Evolutionary conservation across 305 asterid genomes (phyloP), one percentile per base, ranked within the genome.

Genomic region (Solanum hybrid): DNA sequence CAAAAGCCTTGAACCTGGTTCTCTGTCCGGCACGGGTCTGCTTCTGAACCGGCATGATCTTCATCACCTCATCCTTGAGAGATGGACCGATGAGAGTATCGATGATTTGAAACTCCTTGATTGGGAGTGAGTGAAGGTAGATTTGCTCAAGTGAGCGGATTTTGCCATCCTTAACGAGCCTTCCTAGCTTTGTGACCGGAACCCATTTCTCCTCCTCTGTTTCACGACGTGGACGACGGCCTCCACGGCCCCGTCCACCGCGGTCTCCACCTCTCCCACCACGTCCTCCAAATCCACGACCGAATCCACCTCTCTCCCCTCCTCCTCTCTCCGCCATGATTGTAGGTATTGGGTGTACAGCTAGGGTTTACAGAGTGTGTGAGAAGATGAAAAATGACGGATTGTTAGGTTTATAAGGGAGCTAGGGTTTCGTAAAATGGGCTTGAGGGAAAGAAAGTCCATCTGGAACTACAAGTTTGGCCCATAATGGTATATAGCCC

Each of bases 1-100:
- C 93, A 11, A 92, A 92, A 0, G 93, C 91, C 89, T 92, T 92
- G 89, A 92, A 92, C 84, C 93, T 72, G 78, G 93, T 92, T 61
- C 93, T 89, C 89, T 92, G 93, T 22, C 93, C 92, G 31, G 92
- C 92, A 73, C 93, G 90, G n/a, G 94, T 92, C 51, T 92, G 92
- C n/a, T 92, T 92, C 91, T 92, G 92, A 10, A 92, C 93, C 15
- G 92, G 91, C 92, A 91, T 92, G 88, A 92, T 92, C 7, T 92
- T 92, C 93, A 92, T 92, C 3, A 92, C 94, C 87, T 92, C 94
- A 7, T 92, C 94, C 89, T 92, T 92, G 31, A 92, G 38, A 0
- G 92, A 73, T 22, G 93, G 91, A 2, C 93, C 93, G 65, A 89
- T 90, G 12, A 92, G 88, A 2, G 90, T 80, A n/a, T 92, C 93